A percentile compares a stretch with the other conserved stretches of the same genome.
Evolutionary conservation across 2,329 filamentous ascomycete genomes (phyloP).

Genomic region (Trichophyton equinum): DNA sequence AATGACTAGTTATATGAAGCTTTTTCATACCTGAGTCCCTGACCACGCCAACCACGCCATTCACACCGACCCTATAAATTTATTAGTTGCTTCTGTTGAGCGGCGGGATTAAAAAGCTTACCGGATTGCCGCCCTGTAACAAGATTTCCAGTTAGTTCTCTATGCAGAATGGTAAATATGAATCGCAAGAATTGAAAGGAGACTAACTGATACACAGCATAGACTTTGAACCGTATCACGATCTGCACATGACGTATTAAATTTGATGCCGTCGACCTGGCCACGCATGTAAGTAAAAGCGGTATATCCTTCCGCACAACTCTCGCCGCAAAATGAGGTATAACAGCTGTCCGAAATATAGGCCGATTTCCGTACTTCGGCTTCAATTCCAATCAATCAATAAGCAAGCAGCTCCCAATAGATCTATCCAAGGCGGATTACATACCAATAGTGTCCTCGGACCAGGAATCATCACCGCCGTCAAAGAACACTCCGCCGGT

Average conservation of each 20-base stretch:
- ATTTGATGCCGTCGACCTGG: neutral
- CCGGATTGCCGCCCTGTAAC: neutral
- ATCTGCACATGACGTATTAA: neutral
- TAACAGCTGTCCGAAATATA: neutral
- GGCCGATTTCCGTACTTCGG: neutral
- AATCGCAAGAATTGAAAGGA: neutral
- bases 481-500: neutral
- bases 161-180: neutral
- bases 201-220: neutral
- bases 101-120: neutral
- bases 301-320: neutral
- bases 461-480: neutral
- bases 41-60: neutral
- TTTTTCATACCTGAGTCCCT: neutral
- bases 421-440: neutral
- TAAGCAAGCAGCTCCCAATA: neutral
- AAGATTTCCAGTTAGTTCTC: neutral
- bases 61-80: neutral
- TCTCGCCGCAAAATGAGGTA: neutral
- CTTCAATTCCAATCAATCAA: neutral
- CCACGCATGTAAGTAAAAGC: neutral
- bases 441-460: neutral
- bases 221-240: neutral
- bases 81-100: neutral
- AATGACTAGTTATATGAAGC: neutral